Base-by-base conservation (phyloP, 139 green algal genomes). In the Chlamydomonas sp. region DNA sequence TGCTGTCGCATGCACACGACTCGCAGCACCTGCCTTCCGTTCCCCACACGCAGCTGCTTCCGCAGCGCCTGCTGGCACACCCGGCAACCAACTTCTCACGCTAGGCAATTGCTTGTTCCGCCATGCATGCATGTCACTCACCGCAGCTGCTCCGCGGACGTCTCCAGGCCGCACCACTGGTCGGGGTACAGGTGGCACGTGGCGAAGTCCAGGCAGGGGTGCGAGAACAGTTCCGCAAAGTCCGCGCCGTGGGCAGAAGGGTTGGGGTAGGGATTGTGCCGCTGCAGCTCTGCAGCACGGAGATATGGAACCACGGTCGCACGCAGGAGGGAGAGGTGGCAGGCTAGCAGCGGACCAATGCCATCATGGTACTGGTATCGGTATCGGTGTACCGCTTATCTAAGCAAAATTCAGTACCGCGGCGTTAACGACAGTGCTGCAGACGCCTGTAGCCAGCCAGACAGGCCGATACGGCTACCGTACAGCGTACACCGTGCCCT, bases 141-240 rank as follows among this genome's bases (percentile, higher is more conserved):
- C 83, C 9, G 74, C 62, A 87, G 72, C 72, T 80, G 10, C 5
- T 57, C 15, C 17, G 12, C 3, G 20, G 59, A 66, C 14, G 73
- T 49, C 18, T 81, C 73, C 6, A 80, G 83, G 4, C 61, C 67
- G n/a, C 61, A 18, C 94, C 94, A 97, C n/a, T 94, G 91, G 82
- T 97, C 94, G 0, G 94, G 94, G 83, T 96, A 97, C 20, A 95
- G 71, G 88, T 97, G 95, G 60, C 93, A 92, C 78, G 88, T 91
- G 15, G 89, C 90, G 89, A 97, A 95, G 86, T 97, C 95, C 31
- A 97, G 91, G 74, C 83, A 31, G 1, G 89, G 85, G n/a, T 69
- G 82, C n/a, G 14, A 61, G 73, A 90, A 91, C 17, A 96, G 83
- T 0, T 83, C 79, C 2, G 89, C 31, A 66, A 95, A 97, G 85